phyloP scores from a whole-genome alignment of 73 alveolate species.

The Paramecium sonneborni region DNA sequence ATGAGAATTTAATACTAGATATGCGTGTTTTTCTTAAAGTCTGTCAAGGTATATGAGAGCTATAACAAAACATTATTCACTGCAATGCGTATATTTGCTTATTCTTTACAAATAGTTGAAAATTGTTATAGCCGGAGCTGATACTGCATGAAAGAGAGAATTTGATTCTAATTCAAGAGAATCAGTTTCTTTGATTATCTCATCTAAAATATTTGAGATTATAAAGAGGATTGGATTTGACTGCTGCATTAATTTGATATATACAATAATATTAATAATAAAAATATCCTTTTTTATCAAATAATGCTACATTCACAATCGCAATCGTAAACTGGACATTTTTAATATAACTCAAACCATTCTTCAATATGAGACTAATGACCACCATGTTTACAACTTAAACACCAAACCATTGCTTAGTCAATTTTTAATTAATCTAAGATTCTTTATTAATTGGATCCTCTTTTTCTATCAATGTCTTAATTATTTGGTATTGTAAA shows the following conservation, averaged over 20 bases:
- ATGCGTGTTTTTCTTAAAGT: slow-evolving; percentile 66
- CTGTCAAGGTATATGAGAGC: slow-evolving; percentile 79
- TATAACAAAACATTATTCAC: slow-evolving; percentile 69
- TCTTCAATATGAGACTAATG: background rate
- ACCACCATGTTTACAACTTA: background rate
- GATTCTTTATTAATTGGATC: background rate
- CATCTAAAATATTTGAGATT: slow-evolving; percentile 49
- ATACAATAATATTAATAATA: background rate
- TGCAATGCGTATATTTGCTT: slow-evolving; percentile 72
- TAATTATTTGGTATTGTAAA: background rate
- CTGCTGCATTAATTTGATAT: background rate
- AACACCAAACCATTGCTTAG: background rate
- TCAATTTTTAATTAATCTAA: background rate
- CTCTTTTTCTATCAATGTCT: background rate
- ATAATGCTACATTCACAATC: background rate
- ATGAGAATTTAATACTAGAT: slow-evolving; percentile 57
- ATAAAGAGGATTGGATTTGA: background rate
- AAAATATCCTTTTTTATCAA: slow-evolving; percentile 14
- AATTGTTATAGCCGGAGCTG: slow-evolving; percentile 76
- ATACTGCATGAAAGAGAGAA: slow-evolving; percentile 49
- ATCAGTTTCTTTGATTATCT: slow-evolving; percentile 36
- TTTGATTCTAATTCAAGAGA: background rate
- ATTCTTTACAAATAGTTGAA: slow-evolving; percentile 71
- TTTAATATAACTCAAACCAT: background rate
- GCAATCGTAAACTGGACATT: background rate